Evolutionary conservation across 139 green algal species (phyloP), one percentile per base, ranked within the genome.

Genomic region (Chlamydomonas incerta): DNA sequence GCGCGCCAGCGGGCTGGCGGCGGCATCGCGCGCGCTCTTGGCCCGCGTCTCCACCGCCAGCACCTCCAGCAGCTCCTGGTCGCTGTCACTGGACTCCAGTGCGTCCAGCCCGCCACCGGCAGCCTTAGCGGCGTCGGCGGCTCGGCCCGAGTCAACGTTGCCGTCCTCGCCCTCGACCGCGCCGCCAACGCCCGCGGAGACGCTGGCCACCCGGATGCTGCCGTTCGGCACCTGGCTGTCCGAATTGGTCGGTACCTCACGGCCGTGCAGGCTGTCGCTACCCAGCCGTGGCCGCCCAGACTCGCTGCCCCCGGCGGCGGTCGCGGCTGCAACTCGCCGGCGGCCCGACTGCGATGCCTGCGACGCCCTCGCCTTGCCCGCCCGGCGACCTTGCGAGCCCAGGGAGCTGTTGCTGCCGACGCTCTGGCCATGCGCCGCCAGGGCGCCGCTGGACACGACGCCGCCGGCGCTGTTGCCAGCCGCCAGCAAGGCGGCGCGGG

Each of bases 31-130:
- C 6, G 41, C 41, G 41, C 41, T 50, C 41, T 50, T 50, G 41
- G 10, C 52, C 13, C 55, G 66, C 31, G 73, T 52, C 57, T 69
- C 73, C 24, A 57, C 73, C 23, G 57, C 57, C 55, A 82, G 23
- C 74, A 71, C 57, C 2, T 71, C 74, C 34, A 82, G 58, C 23
- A 82, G 58, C 57, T 82, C 74, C 58, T 71, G 15, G 33, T 82
- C 74, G 57, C 57, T 71, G 33, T 82, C 74, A 0, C 46, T 55
- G 46, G 6, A 21, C 8, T 31, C 35, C 1, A 18, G 34, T 11
- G 28, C 47, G 26, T 47, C 72, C 13, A 31, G 29, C 10, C 28
- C 72, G 3, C 41, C 46, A 5, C 29, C 37, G 71, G 41, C 50
- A 24, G 5, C 71, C 15, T 20, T 41, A 29, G 23, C 41, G 41